A percentile compares a stretch with the other conserved stretches of the same genome.
Evolutionary conservation across 371 early-diverging fungal genomes (phyloP).

Genomic region (Mortierella sp.): DNA sequence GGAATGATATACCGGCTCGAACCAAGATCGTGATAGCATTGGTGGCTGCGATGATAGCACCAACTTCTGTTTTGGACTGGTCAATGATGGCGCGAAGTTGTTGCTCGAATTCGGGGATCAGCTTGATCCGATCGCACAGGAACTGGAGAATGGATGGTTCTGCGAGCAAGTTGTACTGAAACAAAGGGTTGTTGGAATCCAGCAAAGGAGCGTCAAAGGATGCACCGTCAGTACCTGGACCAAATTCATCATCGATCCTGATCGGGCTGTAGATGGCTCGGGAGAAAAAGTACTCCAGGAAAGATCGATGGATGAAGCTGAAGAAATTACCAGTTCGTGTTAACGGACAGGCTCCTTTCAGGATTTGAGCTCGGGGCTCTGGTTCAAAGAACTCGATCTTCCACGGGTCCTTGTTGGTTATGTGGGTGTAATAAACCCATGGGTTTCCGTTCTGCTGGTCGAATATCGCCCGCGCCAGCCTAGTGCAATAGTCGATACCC

Average conservation of each 20-base stretch:
- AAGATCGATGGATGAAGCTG: conserved; percentile 16
- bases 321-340: background rate
- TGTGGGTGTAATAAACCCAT: background rate
- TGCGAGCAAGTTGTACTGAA: background rate
- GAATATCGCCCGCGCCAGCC: conserved; percentile 14
- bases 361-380: background rate
- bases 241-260: background rate
- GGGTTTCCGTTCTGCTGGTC: background rate
- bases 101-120: background rate
- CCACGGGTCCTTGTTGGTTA: background rate
- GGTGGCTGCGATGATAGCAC: background rate
- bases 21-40: conserved; percentile 17
- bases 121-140: conserved; percentile 11
- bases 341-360: conserved; percentile 7
- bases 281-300: conserved; percentile 10
- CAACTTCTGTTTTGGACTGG: conserved; percentile 4
- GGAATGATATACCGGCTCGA: background rate
- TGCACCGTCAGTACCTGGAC: too few species aligned
- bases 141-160: conserved; percentile 18
- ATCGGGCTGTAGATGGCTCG: background rate
- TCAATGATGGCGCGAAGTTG: conserved; percentile 12
- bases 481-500: background rate
- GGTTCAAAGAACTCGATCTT: conserved; percentile 4
- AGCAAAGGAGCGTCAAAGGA: background rate
- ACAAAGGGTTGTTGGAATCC: background rate